Base-by-base conservation (phyloP, 495 filamentous ascomycete species). In the Penicilliopsis zonata region DNA sequence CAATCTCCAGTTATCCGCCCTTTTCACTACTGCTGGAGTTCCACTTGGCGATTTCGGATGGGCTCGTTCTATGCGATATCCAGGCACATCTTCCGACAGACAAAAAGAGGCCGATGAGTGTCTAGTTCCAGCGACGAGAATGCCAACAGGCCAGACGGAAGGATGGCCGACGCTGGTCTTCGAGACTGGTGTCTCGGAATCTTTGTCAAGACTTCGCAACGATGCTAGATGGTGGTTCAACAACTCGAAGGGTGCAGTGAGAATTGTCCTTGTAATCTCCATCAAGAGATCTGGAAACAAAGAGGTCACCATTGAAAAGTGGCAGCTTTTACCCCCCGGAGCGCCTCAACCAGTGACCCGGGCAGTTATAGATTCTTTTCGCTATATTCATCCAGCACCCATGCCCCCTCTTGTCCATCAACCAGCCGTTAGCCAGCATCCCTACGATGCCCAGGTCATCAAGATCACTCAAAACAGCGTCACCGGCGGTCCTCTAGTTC, bases 121-220 rank as follows among this genome's bases (percentile, higher is more conserved):
- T 6, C 10, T 23, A 6, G 10, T 10, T 23, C 21, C 21, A 6
- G 6, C 21, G 10, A 6, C 21, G 21, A 6, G 21, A 10, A 6
- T 6, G 10, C 6, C 10, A 10, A 23, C 21, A 6, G 21, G 21
- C 6, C 21, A 23, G 21, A 23, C 21, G 6, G 6, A 10, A 32
- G 31, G 13, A 10, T 52, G 49, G 51, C 53, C 55, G 28, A 57
- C 50, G 21, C 37, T 57, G 10, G 41, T 57, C 13, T 43, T 60
- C 17, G 42, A 55, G 30, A 44, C 47, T 16, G 51, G 55, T 10
- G 31, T 35, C 26, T 45, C 47, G 1, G 35, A 52, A 30, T 46
- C 50, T 18, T 34, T 50, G 10, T 8, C 12, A 10, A 33, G 37
- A 18, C 30, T 59, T 8, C 38, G 30, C 6, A 23, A 40, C 15